These are phyloP conservation scores for Cryptococcus maquisensis DNA, from an alignment of 1,284 basidiomycete species.

Conservation along the genomic window DNA sequence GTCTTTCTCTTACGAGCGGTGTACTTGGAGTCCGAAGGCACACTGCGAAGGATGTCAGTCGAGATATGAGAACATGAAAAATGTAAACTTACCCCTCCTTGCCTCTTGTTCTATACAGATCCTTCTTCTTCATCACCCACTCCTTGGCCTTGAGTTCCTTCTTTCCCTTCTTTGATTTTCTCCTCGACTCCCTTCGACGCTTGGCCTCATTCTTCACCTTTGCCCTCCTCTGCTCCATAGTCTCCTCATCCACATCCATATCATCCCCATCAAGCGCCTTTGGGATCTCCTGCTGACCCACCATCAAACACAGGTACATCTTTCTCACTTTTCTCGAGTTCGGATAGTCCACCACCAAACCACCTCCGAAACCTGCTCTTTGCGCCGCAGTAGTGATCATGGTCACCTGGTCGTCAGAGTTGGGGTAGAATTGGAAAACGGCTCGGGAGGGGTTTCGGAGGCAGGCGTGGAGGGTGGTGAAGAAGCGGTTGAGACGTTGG, in stretches of 20 bases:
- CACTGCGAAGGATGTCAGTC: constrained; percentile 19
- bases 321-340: constrained; percentile 93
- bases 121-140: constrained; percentile 58
- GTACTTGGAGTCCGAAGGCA: constrained; percentile 50
- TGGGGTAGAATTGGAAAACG: constrained; percentile 93
- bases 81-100: constrained; percentile 50
- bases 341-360: constrained; percentile 93
- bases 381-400: constrained; percentile 92
- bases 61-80: not conserved
- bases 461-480: constrained; percentile 90
- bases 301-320: constrained; percentile 83
- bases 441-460: constrained; percentile 89
- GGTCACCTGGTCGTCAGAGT: constrained; percentile 90
- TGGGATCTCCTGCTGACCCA: constrained; percentile 66
- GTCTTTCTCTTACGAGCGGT: constrained; percentile 48
- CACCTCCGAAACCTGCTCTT: constrained; percentile 93
- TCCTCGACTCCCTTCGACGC: constrained; percentile 31
- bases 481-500: constrained; percentile 86
- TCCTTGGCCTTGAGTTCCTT: constrained; percentile 50
- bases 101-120: constrained; percentile 54
- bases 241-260: constrained; percentile 50
- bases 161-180: constrained; percentile 38
- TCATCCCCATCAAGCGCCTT: constrained; percentile 68
- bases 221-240: constrained; percentile 63
- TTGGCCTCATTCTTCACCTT: constrained; percentile 42